phyloP scores from a whole-genome alignment of 768 basidiomycete species.

The Boletus rubroflammeus region DNA sequence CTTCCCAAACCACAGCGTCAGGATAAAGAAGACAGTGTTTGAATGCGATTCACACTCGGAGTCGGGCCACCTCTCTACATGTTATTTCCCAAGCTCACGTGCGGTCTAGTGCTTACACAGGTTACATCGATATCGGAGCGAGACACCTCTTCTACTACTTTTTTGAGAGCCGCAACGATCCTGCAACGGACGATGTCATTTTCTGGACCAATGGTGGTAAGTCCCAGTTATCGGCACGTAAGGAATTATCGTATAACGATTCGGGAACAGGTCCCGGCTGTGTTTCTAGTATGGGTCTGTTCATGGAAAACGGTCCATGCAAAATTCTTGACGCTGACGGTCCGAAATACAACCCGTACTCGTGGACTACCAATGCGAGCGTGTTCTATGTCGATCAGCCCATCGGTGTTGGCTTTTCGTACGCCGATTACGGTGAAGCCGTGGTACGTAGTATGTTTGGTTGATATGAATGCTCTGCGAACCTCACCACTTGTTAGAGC shows the following conservation, averaged over 20 bases:
- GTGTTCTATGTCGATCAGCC: constrained; percentile 45
- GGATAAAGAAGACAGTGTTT: constrained; percentile 37
- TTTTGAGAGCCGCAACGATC: constrained; percentile 61
- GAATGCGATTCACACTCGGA: constrained; percentile 22
- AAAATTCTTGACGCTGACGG: constrained; percentile 35
- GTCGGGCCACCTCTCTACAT: constrained; percentile 15
- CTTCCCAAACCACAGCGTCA: constrained; percentile 40
- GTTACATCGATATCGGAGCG: constrained; percentile 61
- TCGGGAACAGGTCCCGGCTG: constrained; percentile 42
- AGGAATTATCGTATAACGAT: neutral
- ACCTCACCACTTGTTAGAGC: constrained; percentile 32
- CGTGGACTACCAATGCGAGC: constrained; percentile 62
- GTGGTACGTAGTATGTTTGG: constrained; percentile 27
- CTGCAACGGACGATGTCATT: constrained; percentile 53
- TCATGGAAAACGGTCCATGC: constrained; percentile 47
- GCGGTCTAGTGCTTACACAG: constrained; percentile 48
- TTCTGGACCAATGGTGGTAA: constrained; percentile 52
- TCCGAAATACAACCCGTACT: constrained; percentile 37
- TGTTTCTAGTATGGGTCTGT: constrained; percentile 55
- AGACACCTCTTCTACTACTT: constrained; percentile 71
- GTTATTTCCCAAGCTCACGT: neutral
- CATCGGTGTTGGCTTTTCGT: constrained; percentile 39
- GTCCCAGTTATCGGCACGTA: constrained; percentile 23
- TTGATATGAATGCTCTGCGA: neutral
- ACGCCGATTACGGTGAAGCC: constrained; percentile 36